Evolutionary conservation across 1,284 basidiomycete species (phyloP), one percentile per base, ranked within the genome.

Genomic region (Microbotryomycetes sp.): DNA sequence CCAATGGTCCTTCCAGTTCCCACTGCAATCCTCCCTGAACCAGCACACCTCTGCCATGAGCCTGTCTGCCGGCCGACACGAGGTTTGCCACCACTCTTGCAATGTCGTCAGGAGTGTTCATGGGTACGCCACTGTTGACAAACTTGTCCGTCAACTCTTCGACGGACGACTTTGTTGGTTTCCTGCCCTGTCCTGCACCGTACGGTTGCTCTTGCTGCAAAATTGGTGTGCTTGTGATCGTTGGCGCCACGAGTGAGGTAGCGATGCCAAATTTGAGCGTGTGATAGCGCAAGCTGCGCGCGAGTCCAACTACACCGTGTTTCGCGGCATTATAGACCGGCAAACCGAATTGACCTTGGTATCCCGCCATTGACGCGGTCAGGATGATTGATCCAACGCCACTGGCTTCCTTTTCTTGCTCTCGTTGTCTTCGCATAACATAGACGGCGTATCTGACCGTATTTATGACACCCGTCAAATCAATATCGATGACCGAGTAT

Each of bases 281-380:
- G 52, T 36, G 30, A 47, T 48, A 54, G 7, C 58, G 32, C 12
- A 59, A 23, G 22, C 42, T 29, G 12, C 58, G 58, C 23, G 54
- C 31, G 15, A 59, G 58, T n/a, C 58, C 36, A 3, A 51, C 45
- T n/a, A 29, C n/a, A 7, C 51, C 58, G 26, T 59, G 58, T 36
- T 59, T 54, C 15, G 58, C 45, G 6, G 58, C 58, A 47, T 59
- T 54, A 52, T 59, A 59, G 51, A 59, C 50, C 1, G 51, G 26
- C 45, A 59, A 30, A 6, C 58, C 58, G 19, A 22, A 22, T 51
- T 54, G 51, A 12, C 58, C 58, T 0, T n/a, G 12, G 31, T 59
- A 59, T 4, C 52, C 51, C 6, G 58, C 58, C n/a, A 59, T 19
- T 5, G n/a, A 25, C 16, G 52, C 58, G 6, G 58, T 59, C 4